Percentiles rank a stretch among this genome's conserved stretches.
Conservation (phyloP, 768 basidiomycete genomes). For the Crassisporium funariophilum region DNA sequence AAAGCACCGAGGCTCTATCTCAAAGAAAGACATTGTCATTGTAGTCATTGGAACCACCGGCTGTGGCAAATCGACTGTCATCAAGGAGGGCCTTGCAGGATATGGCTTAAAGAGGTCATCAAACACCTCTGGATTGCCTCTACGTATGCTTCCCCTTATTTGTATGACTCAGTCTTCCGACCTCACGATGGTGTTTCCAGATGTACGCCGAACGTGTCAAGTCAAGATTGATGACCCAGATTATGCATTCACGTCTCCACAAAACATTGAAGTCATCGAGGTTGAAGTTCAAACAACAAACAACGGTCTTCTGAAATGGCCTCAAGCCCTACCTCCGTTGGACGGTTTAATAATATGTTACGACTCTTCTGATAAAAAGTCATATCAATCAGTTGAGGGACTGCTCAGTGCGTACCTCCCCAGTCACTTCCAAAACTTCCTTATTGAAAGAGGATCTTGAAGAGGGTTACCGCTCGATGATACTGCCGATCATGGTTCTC, state of each 20-base stretch:
- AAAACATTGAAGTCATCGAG: slow-evolving; percentile 52
- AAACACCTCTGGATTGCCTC: slow-evolving; percentile 17
- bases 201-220: slow-evolving; percentile 30
- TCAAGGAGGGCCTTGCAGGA: slow-evolving; percentile 72
- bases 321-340: slow-evolving; percentile 56
- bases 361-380: slow-evolving; percentile 63
- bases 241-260: slow-evolving; percentile 26
- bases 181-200: slow-evolving; percentile 17
- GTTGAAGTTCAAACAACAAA: slow-evolving; percentile 45
- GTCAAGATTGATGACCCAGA: slow-evolving; percentile 28
- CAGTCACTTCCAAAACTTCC: neutral
- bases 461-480: slow-evolving; percentile 63
- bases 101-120: slow-evolving; percentile 50
- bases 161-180: slow-evolving; percentile 3
- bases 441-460: slow-evolving; percentile 8
- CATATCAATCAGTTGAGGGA: slow-evolving; percentile 66
- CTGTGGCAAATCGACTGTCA: slow-evolving; percentile 86
- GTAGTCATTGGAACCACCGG: slow-evolving; percentile 77
- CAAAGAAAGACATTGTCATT: slow-evolving; percentile 50
- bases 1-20: slow-evolving; percentile 3
- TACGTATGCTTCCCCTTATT: slow-evolving; percentile 18
- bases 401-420: slow-evolving; percentile 63
- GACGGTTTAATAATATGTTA: slow-evolving; percentile 89
- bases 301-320: slow-evolving; percentile 44
- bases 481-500: slow-evolving; percentile 70